phyloP scores from a whole-genome alignment of 2,329 filamentous ascomycete genomes.

The Esteya vermicola region DNA sequence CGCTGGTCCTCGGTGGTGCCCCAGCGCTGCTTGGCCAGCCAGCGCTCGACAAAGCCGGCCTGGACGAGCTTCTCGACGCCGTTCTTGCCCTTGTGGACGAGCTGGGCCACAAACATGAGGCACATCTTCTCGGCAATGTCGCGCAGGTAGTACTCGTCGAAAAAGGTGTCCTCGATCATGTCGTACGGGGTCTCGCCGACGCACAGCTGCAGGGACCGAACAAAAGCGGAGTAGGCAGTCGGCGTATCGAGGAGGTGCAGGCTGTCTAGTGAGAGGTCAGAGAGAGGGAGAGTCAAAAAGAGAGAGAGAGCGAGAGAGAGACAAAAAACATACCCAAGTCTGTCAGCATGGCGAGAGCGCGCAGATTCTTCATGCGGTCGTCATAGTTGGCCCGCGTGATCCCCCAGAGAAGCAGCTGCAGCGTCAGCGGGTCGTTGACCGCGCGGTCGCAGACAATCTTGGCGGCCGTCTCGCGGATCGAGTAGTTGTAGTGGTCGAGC shows the following conservation, averaged over 20 bases:
- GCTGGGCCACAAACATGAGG: slow-evolving; percentile 39
- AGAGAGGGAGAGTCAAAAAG: too few relatives aligned
- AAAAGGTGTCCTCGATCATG: slow-evolving; percentile 37
- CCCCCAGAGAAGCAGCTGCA: slow-evolving; percentile 38
- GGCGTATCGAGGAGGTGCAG: slow-evolving; percentile 33
- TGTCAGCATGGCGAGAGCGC: slow-evolving; percentile 41
- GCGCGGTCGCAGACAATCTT: slow-evolving; percentile 42
- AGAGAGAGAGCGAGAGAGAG: slow-evolving; percentile 4
- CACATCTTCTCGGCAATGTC: slow-evolving; percentile 47
- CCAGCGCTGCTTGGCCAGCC: slow-evolving; percentile 62
- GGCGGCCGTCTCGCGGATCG: slow-evolving; percentile 54
- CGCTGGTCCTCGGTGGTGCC: slow-evolving; percentile 39
- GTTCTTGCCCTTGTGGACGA: slow-evolving; percentile 40
- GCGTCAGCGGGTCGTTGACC: slow-evolving; percentile 40
- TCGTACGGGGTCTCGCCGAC: slow-evolving; percentile 34
- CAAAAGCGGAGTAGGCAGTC: slow-evolving; percentile 39
- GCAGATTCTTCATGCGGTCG: slow-evolving; percentile 40
- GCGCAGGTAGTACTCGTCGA: slow-evolving; percentile 49
- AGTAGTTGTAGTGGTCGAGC: slow-evolving; percentile 55
- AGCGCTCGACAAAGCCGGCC: slow-evolving; percentile 54
- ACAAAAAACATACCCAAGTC: slow-evolving; percentile 24
- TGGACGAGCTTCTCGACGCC: slow-evolving; percentile 42
- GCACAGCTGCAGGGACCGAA: slow-evolving; percentile 45
- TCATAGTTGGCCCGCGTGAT: slow-evolving; percentile 46
- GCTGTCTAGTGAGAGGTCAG: slow-evolving; percentile 18